Evolutionary conservation across 2,329 filamentous ascomycete species (phyloP).

Genomic region (Mariannaea sp.): DNA sequence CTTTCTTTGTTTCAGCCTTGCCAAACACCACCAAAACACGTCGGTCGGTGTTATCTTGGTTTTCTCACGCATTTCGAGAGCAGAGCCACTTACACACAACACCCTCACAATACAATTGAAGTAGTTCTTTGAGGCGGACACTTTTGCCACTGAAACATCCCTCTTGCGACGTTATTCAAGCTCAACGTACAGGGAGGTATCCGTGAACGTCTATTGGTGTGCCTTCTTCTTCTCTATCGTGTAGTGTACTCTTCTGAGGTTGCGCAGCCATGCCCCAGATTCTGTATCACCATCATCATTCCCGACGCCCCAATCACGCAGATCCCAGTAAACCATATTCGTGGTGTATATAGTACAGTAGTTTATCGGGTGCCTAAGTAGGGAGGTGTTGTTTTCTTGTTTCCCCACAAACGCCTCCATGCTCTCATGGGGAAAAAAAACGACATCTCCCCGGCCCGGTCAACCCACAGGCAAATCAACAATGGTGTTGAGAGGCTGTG

Average conservation of each 20-base stretch:
- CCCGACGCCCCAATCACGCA: neutral
- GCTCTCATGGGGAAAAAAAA: too few relatives aligned
- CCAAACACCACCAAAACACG: too few relatives aligned
- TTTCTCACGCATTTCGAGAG: neutral
- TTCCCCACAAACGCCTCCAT: constrained; percentile 4
- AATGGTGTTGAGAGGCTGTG: constrained; percentile 22
- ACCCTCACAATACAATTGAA: neutral
- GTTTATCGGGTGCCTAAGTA: too few relatives aligned
- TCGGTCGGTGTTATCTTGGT: neutral
- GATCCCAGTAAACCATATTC: too few relatives aligned
- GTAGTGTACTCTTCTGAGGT: neutral
- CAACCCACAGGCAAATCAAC: too few relatives aligned
- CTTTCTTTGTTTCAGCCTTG: too few relatives aligned
- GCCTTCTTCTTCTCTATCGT: too few relatives aligned
- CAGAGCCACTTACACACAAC: neutral
- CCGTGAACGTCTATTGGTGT: neutral
- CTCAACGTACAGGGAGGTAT: constrained; percentile 1
- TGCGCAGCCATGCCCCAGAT: neutral
- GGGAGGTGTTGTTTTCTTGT: constrained; percentile 8
- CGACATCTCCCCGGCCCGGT: too few relatives aligned
- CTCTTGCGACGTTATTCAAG: neutral
- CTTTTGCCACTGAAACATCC: neutral
- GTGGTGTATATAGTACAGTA: too few relatives aligned
- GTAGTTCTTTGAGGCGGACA: neutral
- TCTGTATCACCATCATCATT: neutral